Conservation (phyloP, 2,329 filamentous ascomycete genomes). For the Cylindrodendrum hubeiense region DNA sequence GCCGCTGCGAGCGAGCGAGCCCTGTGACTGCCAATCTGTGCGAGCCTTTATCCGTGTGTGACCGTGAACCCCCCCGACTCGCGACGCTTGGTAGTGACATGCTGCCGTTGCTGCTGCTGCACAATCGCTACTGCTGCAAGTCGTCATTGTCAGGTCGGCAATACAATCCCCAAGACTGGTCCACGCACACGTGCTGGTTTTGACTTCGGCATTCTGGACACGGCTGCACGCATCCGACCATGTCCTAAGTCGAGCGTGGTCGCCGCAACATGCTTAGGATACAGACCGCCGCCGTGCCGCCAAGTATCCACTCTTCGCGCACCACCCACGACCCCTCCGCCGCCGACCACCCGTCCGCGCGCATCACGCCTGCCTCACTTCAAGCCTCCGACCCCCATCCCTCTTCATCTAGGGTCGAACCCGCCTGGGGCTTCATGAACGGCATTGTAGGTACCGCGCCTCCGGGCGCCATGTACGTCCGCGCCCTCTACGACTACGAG, state of each 20-base stretch:
- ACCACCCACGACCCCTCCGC: conserved; percentile 46
- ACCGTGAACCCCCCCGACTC: conserved; percentile 30
- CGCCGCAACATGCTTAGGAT: conserved; percentile 49
- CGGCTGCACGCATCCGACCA: conserved; percentile 48
- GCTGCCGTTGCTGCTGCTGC: conserved; percentile 24
- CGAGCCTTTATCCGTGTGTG: conserved; percentile 26
- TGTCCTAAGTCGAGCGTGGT: conserved; percentile 50
- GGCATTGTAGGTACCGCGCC: conserved; percentile 70
- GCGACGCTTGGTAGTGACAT: conserved; percentile 36
- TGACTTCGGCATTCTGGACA: conserved; percentile 44
- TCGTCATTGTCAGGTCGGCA: conserved; percentile 28
- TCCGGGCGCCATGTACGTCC: conserved; percentile 85
- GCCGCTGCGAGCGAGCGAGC: conserved; percentile 5
- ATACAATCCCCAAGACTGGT: conserved; percentile 3
- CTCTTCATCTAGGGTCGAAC: conserved; percentile 43
- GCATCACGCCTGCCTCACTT: conserved; percentile 42
- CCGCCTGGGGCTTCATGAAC: conserved; percentile 64
- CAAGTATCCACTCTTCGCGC: conserved; percentile 49
- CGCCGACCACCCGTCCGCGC: conserved; percentile 45
- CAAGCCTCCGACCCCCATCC: conserved; percentile 41
- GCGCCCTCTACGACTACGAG: conserved; percentile 97
- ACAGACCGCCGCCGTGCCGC: conserved; percentile 47
- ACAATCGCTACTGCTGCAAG: conserved; percentile 30
- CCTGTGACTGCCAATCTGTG: conserved; percentile 19
- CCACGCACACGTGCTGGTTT: conserved; percentile 10